A percentile compares a stretch with the other conserved stretches of the same genome.
These are phyloP conservation scores for Fusarium mexicanum DNA, from an alignment of 2,329 filamentous ascomycete genomes.

Conservation along the genomic window DNA sequence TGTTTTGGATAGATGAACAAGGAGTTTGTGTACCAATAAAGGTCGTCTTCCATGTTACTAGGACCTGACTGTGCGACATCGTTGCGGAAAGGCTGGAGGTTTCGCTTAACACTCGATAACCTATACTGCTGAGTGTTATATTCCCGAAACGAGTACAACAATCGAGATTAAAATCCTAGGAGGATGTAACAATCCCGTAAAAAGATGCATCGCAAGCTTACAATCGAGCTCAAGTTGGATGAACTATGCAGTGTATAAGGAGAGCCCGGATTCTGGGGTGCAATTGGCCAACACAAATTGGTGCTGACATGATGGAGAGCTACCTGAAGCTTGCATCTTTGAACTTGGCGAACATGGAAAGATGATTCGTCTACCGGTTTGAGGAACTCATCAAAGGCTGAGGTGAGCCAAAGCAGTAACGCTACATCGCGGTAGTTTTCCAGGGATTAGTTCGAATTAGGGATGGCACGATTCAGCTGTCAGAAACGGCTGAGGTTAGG, in stretches of 20 bases:
- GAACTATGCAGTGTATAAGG: constrained; percentile 4
- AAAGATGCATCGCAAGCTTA: constrained; percentile 7
- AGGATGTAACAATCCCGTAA: constrained; percentile 11
- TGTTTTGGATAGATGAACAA: not conserved
- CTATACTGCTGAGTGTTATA: not conserved
- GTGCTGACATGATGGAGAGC: constrained; percentile 12
- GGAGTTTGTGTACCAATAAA: not conserved
- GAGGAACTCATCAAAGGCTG: not conserved
- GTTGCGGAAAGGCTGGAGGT: not conserved
- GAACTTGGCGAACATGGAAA: not conserved
- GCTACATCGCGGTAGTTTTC: not conserved
- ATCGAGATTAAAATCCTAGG: not conserved
- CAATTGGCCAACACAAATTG: constrained; percentile 5
- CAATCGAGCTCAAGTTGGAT: not conserved
- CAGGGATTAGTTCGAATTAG: not conserved
- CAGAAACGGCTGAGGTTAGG: constrained; percentile 20
- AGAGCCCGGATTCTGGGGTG: not conserved
- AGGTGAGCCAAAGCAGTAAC: constrained; percentile 20
- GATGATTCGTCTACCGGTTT: constrained; percentile 10
- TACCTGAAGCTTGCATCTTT: constrained; percentile 13
- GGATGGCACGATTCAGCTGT: constrained; percentile 3
- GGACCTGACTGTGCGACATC: not conserved
- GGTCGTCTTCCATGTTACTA: not conserved
- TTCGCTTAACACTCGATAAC: not conserved
- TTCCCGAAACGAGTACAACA: not conserved